Evolutionary conservation across 768 basidiomycete genomes (phyloP).

Genomic region (Leccinellum albellum): DNA sequence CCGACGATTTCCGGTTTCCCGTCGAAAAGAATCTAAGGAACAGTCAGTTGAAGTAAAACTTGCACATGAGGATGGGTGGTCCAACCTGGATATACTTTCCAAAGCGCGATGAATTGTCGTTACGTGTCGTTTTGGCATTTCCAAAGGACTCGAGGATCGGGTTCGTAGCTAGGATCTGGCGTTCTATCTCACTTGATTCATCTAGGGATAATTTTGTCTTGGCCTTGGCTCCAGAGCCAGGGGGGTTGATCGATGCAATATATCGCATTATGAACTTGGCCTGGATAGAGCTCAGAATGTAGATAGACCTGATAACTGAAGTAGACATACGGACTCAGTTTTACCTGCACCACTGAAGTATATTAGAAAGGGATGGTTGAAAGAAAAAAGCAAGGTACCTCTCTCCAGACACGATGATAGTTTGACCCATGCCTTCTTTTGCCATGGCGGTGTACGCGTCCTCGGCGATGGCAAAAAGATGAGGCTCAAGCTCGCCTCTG

Average conservation of each 20-base stretch:
- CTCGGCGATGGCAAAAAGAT: constrained; percentile 98
- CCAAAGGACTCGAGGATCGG: constrained; percentile 99
- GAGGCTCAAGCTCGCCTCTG: constrained; percentile 94
- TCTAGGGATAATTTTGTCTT: constrained; percentile 74
- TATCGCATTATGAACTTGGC: constrained; percentile 99
- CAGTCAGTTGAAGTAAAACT: neutral
- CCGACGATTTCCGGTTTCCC: constrained; percentile 95
- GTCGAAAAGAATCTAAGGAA: constrained; percentile 86
- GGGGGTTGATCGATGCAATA: constrained; percentile 94
- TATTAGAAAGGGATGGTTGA: constrained; percentile 8
- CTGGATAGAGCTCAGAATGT: constrained; percentile 34
- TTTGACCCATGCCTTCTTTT: constrained; percentile 90
- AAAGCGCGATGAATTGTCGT: constrained; percentile 98
- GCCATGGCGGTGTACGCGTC: constrained; percentile 99
- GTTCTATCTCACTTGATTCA: constrained; percentile 91
- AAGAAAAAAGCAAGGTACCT: constrained; percentile 50
- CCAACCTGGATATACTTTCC: constrained; percentile 96
- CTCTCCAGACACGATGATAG: constrained; percentile 98
- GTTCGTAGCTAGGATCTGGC: constrained; percentile 98
- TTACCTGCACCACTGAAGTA: constrained; percentile 89
- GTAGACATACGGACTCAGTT: constrained; percentile 80
- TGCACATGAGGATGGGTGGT: neutral
- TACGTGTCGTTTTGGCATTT: constrained; percentile 98
- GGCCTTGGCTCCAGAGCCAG: constrained; percentile 53
- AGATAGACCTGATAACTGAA: neutral